Evolutionary conservation across 257 asterid species (phyloP).

Genomic region (Asclepias syriaca): DNA sequence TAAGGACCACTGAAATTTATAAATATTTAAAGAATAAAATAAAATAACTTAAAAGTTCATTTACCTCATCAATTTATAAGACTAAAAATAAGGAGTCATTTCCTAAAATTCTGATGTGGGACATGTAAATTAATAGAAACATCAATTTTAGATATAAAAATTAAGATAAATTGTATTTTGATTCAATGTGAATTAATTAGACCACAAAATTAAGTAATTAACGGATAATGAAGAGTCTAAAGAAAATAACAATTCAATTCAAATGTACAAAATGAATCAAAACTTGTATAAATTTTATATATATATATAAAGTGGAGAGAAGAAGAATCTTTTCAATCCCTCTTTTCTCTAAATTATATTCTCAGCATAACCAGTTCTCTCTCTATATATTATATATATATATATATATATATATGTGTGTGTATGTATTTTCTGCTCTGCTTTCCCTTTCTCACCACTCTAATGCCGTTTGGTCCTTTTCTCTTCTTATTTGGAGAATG

Average conservation of each 20-base stretch:
- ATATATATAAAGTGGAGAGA: conserved; percentile 7
- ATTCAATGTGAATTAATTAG: not conserved
- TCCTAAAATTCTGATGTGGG: too few relatives aligned
- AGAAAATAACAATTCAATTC: not conserved
- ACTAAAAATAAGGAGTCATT: too few relatives aligned
- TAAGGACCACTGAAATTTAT: not conserved
- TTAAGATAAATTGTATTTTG: too few relatives aligned
- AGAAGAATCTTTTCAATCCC: conserved; percentile 30
- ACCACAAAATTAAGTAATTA: not conserved
- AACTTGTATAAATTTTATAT: not conserved
- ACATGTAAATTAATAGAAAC: too few relatives aligned
- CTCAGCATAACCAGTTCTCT: conserved; percentile 10
- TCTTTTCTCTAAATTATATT: conserved; percentile 2
- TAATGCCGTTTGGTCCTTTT: conserved; percentile 39
- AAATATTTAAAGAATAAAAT: too few relatives aligned
- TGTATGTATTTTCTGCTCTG: not conserved
- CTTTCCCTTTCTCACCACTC: conserved; percentile 36
- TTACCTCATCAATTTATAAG: too few relatives aligned
- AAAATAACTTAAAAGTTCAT: too few relatives aligned
- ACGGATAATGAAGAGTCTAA: too few relatives aligned
- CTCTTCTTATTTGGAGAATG: conserved; percentile 26
- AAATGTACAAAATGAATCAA: not conserved
- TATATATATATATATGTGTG: not conserved
- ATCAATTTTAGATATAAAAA: too few relatives aligned
- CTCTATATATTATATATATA: not conserved